Evolutionary conservation across 768 basidiomycete genomes (phyloP).

Genomic region (Cyclocybe aegerita): DNA sequence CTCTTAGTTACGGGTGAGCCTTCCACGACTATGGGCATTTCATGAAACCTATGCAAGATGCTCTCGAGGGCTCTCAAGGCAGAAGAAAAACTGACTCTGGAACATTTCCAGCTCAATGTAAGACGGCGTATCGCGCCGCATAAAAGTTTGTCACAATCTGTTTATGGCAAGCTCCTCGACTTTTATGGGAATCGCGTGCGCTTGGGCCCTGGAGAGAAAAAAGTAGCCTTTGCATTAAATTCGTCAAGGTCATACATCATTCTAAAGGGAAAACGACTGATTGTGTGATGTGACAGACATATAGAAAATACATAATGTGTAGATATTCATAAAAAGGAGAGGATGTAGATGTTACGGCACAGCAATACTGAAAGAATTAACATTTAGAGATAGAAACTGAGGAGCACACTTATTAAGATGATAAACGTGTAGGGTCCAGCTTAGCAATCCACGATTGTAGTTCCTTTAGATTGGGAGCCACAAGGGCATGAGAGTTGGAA

Average conservation of each 20-base stretch:
- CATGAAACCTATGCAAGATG: too few relatives aligned
- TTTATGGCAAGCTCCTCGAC: constrained; percentile 17
- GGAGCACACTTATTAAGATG: constrained; percentile 21
- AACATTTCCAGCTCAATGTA: neutral
- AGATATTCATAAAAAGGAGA: constrained; percentile 12
- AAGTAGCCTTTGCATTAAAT: neutral
- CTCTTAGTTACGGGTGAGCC: too few relatives aligned
- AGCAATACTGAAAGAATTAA: constrained; percentile 16
- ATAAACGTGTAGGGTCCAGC: constrained; percentile 77
- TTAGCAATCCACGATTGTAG: constrained; percentile 82
- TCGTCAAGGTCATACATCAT: constrained; percentile 2
- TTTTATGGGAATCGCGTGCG: constrained; percentile 11
- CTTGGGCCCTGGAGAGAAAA: neutral
- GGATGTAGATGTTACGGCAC: constrained; percentile 7
- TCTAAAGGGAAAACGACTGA: constrained; percentile 5
- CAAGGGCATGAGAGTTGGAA: constrained; percentile 88
- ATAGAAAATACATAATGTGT: constrained; percentile 19
- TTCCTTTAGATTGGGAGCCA: constrained; percentile 80
- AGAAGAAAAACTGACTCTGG: too few relatives aligned
- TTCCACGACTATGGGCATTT: too few relatives aligned
- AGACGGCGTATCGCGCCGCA: neutral
- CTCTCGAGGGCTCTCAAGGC: too few relatives aligned
- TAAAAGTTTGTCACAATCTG: neutral
- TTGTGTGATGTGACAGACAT: constrained; percentile 3
- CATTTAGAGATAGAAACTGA: constrained; percentile 14